These are phyloP conservation scores for Cunninghamia lanceolata DNA, from an alignment of 75 land plant genomes.

Conservation along the genomic window DNA sequence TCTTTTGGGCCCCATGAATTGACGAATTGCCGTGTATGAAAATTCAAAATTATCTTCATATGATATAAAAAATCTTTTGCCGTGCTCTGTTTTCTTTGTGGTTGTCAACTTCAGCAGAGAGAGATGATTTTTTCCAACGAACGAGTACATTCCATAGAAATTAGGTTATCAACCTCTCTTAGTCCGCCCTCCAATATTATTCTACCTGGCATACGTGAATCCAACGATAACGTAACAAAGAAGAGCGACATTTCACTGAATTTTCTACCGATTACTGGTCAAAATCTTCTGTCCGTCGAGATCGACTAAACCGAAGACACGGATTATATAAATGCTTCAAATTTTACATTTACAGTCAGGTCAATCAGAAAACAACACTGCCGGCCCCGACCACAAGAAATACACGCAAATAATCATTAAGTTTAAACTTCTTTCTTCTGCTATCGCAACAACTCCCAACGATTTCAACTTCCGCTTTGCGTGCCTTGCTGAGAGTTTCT, in stretches of 20 bases:
- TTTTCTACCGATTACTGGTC: not conserved
- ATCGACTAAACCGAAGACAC: not conserved
- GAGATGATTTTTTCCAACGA: not conserved
- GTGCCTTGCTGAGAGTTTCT: not conserved
- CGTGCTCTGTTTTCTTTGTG: too few relatives aligned
- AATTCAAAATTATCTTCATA: too few relatives aligned
- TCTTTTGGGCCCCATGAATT: too few relatives aligned
- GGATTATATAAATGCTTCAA: not conserved
- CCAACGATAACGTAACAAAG: not conserved
- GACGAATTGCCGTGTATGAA: too few relatives aligned
- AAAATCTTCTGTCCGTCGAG: not conserved
- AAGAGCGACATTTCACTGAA: not conserved
- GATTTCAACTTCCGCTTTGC: not conserved
- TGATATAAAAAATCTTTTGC: too few relatives aligned
- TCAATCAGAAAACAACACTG: not conserved
- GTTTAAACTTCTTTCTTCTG: not conserved
- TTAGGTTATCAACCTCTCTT: not conserved
- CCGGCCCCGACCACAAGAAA: not conserved
- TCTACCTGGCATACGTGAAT: not conserved
- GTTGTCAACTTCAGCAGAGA: too few relatives aligned
- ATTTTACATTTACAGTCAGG: not conserved
- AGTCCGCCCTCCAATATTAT: not conserved
- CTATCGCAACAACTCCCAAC: not conserved
- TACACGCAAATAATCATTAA: not conserved
- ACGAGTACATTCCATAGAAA: not conserved